phyloP scores from a whole-genome alignment of 2,329 filamentous ascomycete species.

The Diaporthe ilicicola region DNA sequence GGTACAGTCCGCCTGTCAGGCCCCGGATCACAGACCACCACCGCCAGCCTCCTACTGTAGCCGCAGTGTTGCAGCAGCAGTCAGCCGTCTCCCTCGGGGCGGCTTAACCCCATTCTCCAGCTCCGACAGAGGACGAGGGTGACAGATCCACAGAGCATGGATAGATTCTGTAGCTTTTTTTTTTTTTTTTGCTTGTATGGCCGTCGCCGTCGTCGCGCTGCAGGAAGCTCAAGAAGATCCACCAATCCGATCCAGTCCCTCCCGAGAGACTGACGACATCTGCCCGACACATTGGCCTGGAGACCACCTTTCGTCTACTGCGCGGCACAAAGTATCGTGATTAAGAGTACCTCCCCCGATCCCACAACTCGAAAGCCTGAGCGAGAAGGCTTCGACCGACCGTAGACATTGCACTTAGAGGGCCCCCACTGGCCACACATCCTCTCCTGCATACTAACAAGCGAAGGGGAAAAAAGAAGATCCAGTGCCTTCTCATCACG shows the following conservation, averaged over 20 bases:
- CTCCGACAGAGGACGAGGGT: neutral
- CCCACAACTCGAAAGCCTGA: neutral
- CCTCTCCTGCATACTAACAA: neutral
- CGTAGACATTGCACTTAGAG: too few relatives aligned
- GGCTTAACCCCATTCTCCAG: neutral
- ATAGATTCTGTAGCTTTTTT: too few relatives aligned
- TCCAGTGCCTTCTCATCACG: neutral
- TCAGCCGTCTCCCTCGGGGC: too few relatives aligned
- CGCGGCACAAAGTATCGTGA: neutral
- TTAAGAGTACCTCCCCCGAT: neutral
- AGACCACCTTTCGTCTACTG: neutral
- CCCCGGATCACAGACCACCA: neutral
- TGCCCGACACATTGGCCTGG: neutral
- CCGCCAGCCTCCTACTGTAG: neutral
- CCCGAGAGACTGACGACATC: slow-evolving; percentile 1
- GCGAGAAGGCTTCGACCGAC: too few relatives aligned
- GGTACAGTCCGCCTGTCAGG: neutral
- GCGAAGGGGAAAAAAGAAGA: neutral
- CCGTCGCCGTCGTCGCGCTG: neutral
- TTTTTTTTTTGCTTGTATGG: neutral
- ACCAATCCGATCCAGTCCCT: neutral
- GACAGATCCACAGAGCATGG: neutral
- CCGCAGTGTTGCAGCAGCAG: neutral
- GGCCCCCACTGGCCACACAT: too few relatives aligned
- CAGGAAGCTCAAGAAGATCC: neutral